Conservation (phyloP, 2,329 filamentous ascomycete species). For the Dichotomopilus funicola region DNA sequence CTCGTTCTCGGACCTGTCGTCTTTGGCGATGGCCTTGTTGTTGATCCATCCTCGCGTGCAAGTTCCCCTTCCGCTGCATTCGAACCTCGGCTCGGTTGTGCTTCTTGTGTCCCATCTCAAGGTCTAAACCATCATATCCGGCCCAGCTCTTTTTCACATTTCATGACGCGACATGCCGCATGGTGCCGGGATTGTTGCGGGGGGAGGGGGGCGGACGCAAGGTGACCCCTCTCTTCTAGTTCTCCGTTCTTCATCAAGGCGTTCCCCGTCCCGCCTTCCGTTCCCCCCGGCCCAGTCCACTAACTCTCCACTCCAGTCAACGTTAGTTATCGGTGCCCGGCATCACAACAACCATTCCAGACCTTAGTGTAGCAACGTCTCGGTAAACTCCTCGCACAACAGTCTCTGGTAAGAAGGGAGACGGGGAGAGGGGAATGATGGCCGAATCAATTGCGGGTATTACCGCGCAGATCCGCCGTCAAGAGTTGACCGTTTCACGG, state of each 20-base stretch:
- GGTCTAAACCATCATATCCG: too few relatives aligned
- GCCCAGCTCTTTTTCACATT: not conserved
- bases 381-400: too few relatives aligned
- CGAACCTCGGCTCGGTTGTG: constrained; percentile 4
- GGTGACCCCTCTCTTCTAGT: too few relatives aligned
- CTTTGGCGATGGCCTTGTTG: not conserved
- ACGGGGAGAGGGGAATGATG: not conserved
- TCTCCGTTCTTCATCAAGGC: too few relatives aligned
- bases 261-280: too few relatives aligned
- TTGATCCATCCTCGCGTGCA: not conserved
- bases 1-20: constrained; percentile 7
- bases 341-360: too few relatives aligned
- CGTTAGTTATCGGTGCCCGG: too few relatives aligned
- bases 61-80: not conserved
- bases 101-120: constrained; percentile 1
- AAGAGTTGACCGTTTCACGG: constrained; percentile 1
- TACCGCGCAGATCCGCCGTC: constrained; percentile 4
- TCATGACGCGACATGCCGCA: constrained; percentile 13
- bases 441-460: not conserved
- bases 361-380: too few relatives aligned
- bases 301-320: too few relatives aligned
- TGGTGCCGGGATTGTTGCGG: constrained; percentile 1
- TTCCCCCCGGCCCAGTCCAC: too few relatives aligned
- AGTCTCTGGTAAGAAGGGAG: too few relatives aligned
- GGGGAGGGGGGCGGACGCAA: too few relatives aligned